Percentiles rank a stretch among this genome's conserved stretches.
Evolutionary conservation across 2,329 filamentous ascomycete genomes (phyloP).

Genomic region (Alternaria triticimaculans): DNA sequence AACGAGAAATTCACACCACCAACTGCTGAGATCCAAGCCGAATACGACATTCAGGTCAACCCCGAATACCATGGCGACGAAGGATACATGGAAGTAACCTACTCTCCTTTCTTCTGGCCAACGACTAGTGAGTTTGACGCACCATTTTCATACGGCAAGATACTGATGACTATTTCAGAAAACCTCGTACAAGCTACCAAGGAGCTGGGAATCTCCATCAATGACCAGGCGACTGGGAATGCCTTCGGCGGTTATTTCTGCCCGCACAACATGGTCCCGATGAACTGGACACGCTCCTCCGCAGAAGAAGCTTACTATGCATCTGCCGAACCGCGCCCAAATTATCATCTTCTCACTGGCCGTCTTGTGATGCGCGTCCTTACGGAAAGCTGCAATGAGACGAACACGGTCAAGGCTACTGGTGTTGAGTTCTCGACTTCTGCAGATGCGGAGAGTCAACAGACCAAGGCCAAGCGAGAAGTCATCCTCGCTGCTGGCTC

Average conservation of each 20-base stretch:
- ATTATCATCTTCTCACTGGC: constrained; percentile 28
- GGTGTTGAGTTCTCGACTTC: constrained; percentile 31
- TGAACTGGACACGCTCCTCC: constrained; percentile 22
- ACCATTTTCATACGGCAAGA: not conserved
- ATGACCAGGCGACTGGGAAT: constrained; percentile 29
- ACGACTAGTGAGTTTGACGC: constrained; percentile 21
- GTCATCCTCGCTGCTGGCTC: constrained; percentile 35
- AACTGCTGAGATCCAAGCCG: constrained; percentile 19
- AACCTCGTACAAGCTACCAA: constrained; percentile 26
- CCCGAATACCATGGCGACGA: constrained; percentile 18
- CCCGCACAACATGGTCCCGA: constrained; percentile 26
- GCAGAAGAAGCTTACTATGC: constrained; percentile 30
- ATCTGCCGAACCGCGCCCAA: constrained; percentile 19
- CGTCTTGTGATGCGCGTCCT: constrained; percentile 24
- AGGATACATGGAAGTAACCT: constrained; percentile 28
- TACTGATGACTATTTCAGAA: constrained; percentile 11
- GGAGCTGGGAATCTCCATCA: constrained; percentile 21
- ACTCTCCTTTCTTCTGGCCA: constrained; percentile 30
- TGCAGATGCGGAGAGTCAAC: constrained; percentile 9
- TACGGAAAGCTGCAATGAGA: constrained; percentile 10
- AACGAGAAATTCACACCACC: constrained; percentile 31
- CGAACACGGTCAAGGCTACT: constrained; percentile 16
- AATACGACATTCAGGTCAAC: constrained; percentile 28
- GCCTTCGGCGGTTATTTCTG: constrained; percentile 30
- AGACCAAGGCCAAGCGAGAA: constrained; percentile 28